Base-by-base conservation (phyloP, 768 basidiomycete species). In the Sarcodon aspratus region DNA sequence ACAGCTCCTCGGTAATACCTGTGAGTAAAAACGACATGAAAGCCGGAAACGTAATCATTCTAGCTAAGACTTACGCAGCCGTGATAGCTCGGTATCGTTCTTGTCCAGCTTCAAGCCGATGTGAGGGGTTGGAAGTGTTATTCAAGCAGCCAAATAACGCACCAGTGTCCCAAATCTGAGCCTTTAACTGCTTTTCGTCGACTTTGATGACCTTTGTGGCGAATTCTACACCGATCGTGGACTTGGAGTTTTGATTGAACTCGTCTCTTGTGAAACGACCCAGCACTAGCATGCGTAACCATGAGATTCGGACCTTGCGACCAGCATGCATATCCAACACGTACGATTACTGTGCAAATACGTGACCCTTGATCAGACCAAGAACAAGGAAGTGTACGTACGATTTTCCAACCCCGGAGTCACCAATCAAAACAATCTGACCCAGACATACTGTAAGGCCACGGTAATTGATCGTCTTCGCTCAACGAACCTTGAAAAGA, bases 121-220 rank as follows among this genome's bases (percentile, higher is more conserved):
- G 37, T n/a, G n/a, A 18, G 18, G 7, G 38, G 45, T 17, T 17
- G 36, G 27, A 45, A 33, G 21, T 44, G 15, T 35, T 36, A 51
- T 51, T 33, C 5, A 40, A 9, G 49, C 46, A 47, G 27, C 18
- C 27, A 9, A 9, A 12, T 4, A 37, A 66, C 85, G 56, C 56
- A 91, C 90, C 92, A 57, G 95, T 99, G 68, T 99, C 96, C 95
- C 95, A 99, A 59, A 99, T 87, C 69, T 98, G 95, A 17, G 95
- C 95, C 68, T 98, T 98, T 57, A 99, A 79, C 2, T 82, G 92
- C 81, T 98, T 98, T 37, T 81, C 80, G 63, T 98, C 95, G n/a
- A 98, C 89, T 56, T 76, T 87, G 65, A 92, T 90, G 13, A 89
- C 88, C 61, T 95, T 80, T 37, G 95, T 97, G 3, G 95, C 96